phyloP scores from a whole-genome alignment of 768 basidiomycete genomes.

The Lactarius trivialis region DNA sequence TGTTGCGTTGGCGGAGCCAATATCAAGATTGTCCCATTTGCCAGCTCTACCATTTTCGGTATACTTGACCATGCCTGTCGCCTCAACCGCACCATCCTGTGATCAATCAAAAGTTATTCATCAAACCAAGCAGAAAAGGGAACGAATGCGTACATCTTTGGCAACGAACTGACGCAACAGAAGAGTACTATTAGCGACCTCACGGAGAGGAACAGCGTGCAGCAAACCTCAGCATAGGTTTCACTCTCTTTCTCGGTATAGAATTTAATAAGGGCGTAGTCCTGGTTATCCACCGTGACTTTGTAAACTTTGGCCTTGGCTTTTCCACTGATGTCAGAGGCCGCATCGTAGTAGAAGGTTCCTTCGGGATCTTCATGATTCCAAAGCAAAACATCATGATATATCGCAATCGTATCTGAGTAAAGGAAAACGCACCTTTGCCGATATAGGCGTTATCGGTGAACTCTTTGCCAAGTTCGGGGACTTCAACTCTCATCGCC shows the following conservation, averaged over 20 bases:
- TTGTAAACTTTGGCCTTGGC: background rate
- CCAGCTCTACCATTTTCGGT: background rate
- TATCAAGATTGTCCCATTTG: background rate
- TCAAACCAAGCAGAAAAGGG: background rate
- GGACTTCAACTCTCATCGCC: background rate
- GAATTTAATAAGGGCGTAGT: background rate
- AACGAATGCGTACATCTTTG: background rate
- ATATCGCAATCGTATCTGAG: background rate
- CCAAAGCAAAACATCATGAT: background rate
- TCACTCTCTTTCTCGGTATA: background rate
- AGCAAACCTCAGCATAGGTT: background rate
- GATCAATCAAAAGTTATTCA: background rate
- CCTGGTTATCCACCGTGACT: background rate
- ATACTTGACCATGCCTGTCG: background rate
- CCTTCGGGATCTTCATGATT: background rate
- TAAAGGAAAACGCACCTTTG: background rate
- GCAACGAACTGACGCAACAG: background rate
- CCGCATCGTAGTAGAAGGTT: background rate
- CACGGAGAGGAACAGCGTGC: background rate
- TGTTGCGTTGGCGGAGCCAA: background rate
- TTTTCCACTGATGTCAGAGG: background rate
- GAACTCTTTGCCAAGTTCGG: background rate
- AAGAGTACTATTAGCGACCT: background rate
- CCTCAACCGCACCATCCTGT: background rate
- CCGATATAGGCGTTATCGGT: background rate